Base-by-base conservation (phyloP, 2,329 filamentous ascomycete genomes). In the Paramyrothecium roridum region DNA sequence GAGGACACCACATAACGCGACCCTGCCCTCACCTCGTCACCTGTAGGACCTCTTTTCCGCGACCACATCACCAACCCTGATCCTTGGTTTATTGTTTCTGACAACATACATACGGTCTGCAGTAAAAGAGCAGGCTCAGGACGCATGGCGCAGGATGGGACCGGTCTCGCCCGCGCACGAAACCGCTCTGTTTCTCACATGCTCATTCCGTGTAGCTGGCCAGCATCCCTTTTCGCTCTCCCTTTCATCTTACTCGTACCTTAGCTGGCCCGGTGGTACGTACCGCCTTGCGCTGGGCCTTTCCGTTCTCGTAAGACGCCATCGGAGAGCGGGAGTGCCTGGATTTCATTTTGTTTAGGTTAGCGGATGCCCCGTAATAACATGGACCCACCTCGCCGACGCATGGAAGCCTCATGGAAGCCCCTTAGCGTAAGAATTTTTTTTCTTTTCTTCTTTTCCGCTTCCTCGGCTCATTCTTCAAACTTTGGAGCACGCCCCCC, bases 361-460 rank as follows among this genome's bases (percentile, higher is more conserved):
- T 43, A 43, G 37, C 37, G 37, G 37, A 3, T 43, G n/a, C 37
- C 37, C 37, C 37, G n/a, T 43, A 13, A 43, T 13, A 16, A 13
- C 13, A 13, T 43, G 37, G 37, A 43, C 37, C 49, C 49, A 51
- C 49, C 49, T 51, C n/a, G 47, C 40, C 51, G 34, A 52, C 50
- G 52, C 56, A 54, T 62, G 53, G 58, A 63, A 64, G 63, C 59
- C 61, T 63, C 56, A 55, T 64, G 57, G 57, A 56, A 60, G 59
- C 50, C 50, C 48, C 57, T 40, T 51, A 51, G 50, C 47, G 58
- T 23, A 16, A 50, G 45, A 43, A 7, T 43, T 48, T 48, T 48
- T 48, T 17, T 43, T 20, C 20, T 48, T 48, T 48, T 48, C 22
- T 48, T 48, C 22, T 48, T 48, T 48, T 48, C 20, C 21, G 16